Base-by-base conservation (phyloP, 805 yeast species). In the Candida xiaguanensis region DNA sequence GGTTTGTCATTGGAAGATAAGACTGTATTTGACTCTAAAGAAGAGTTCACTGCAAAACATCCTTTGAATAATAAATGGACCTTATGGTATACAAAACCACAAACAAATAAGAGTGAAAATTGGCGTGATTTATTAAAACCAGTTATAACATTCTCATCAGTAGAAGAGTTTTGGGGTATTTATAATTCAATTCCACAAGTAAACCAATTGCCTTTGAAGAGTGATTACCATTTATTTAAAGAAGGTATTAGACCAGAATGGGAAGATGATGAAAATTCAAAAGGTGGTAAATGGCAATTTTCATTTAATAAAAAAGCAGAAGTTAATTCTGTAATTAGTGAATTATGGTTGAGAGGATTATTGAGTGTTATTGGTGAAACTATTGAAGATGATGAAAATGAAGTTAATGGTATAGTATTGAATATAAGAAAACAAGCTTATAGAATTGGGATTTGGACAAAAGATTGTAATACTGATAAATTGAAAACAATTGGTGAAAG, bases 111-210 rank as follows among this genome's bases (percentile, higher is more conserved):
- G 49, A 70, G 71, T 49, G 95, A 88, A 67, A 80, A 87, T 55
- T 91, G 98, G 98, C 77, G 87, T 40, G 95, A 90, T 57, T 75
- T 89, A 49, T 75, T 93, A 58, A 89, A 89, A 70, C 95, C 96
- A 42, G 95, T 93, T 37, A 91, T 89, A 52, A 79, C 95, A 17
- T 88, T 93, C 55, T 77, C 81, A 40, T 80, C 96, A n/a, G 98
- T 93, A 38, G 99, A 93, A 72, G 97, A 91, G 65, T 93, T 93
- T 72, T 93, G 99, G 99, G 99, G 98, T 18, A 84, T 91, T 50
- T 85, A 80, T 74, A 90, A 93, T 66, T 85, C 95, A 31, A 82
- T 93, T 53, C 98, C 98, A 50, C 80, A 80, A 53, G 96, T 95
- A 37, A 78, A 80, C 47, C 96, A 89, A 59, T 75, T 93, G 59